Evolutionary conservation across 805 yeast species (phyloP).

Genomic region (Blastobotrys attinorum): DNA sequence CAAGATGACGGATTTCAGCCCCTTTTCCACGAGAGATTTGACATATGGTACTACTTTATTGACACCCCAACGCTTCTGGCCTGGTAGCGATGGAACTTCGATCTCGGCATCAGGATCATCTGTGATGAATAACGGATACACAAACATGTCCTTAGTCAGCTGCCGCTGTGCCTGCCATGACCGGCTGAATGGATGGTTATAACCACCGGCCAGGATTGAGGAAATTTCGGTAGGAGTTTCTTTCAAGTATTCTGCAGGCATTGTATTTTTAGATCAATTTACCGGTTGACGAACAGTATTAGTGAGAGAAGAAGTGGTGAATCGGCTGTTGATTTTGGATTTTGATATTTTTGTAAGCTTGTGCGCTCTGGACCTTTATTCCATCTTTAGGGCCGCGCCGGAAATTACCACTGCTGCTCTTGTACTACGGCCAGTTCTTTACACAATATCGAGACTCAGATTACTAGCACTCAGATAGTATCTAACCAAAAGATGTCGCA

Average conservation of each 20-base stretch:
- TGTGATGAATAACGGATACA: conserved; percentile 82
- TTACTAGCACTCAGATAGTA: too few relatives aligned
- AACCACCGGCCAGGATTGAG: conserved; percentile 87
- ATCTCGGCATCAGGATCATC: conserved; percentile 76
- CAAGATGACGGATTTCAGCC: conserved; percentile 75
- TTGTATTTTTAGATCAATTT: neutral
- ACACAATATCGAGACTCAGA: too few relatives aligned
- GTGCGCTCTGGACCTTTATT: too few relatives aligned
- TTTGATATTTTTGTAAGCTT: too few relatives aligned
- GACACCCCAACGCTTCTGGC: conserved; percentile 80
- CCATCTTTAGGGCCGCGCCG: too few relatives aligned
- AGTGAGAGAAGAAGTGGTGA: neutral
- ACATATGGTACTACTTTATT: conserved; percentile 72
- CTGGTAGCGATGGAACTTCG: conserved; percentile 70
- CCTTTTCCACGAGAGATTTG: conserved; percentile 61
- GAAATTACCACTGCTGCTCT: too few relatives aligned
- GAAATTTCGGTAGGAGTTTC: conserved; percentile 52
- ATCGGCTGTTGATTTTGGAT: too few relatives aligned
- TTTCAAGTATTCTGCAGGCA: conserved; percentile 55
- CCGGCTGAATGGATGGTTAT: conserved; percentile 80
- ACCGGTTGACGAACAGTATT: neutral
- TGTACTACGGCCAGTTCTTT: too few relatives aligned
- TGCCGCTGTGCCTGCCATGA: conserved; percentile 88
- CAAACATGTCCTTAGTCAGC: conserved; percentile 79
- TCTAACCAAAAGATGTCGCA: neutral